These are phyloP conservation scores for Raffaelea ambrosiae DNA, from an alignment of 2,329 filamentous ascomycete species.

Conservation along the genomic window DNA sequence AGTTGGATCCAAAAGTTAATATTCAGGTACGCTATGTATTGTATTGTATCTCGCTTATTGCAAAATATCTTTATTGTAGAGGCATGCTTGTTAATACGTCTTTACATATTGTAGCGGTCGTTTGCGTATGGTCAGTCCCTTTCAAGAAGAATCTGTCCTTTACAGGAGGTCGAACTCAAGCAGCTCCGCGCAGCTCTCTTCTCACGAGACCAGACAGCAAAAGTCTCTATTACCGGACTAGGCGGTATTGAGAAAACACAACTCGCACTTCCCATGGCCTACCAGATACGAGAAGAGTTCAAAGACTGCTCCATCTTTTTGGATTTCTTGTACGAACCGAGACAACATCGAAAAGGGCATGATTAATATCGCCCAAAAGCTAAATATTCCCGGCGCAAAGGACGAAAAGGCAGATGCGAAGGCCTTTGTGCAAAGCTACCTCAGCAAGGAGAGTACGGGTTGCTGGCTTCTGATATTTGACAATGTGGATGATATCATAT, in stretches of 20 bases:
- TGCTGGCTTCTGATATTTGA: slow-evolving; percentile 29
- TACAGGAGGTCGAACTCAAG: background rate
- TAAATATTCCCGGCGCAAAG: background rate
- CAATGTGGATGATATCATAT: slow-evolving; percentile 28
- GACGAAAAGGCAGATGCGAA: slow-evolving; percentile 1
- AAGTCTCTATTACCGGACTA: slow-evolving; percentile 22
- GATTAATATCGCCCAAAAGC: slow-evolving; percentile 9
- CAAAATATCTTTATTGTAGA: background rate
- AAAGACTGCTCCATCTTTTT: background rate
- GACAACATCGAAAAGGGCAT: background rate
- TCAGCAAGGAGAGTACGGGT: slow-evolving; percentile 15
- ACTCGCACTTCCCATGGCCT: slow-evolving; percentile 18
- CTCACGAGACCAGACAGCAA: background rate
- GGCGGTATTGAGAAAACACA: slow-evolving; percentile 31
- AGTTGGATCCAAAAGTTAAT: background rate
- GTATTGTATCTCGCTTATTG: background rate
- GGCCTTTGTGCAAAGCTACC: slow-evolving; percentile 7
- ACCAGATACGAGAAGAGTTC: slow-evolving; percentile 4
- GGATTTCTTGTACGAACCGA: background rate
- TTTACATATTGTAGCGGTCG: background rate
- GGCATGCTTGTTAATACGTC: background rate
- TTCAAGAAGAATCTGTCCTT: background rate
- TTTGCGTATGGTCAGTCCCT: background rate
- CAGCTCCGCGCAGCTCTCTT: background rate
- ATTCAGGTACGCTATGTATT: background rate